Base-by-base conservation (phyloP, 2,329 filamentous ascomycete genomes). In the Colletotrichum sp. region DNA sequence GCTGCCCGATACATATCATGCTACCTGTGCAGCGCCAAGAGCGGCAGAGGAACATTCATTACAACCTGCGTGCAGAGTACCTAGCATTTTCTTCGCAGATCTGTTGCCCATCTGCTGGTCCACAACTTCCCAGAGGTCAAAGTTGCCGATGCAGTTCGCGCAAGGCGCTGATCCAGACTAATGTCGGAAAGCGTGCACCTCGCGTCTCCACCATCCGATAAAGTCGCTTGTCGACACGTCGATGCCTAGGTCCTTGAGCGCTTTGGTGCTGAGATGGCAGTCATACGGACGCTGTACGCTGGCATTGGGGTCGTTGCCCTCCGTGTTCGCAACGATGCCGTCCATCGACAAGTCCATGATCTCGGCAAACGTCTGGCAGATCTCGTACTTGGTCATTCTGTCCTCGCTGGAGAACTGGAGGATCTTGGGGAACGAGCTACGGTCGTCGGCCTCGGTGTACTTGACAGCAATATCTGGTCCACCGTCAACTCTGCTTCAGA, bases 381-480 rank as follows among this genome's bases (percentile, higher is more conserved):
- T 98, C 83, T 96, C 93, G 83, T 96, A 97, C 86, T 98, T 98
- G 62, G 96, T 98, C 88, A 93, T 94, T 78, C 89, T 91, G 79
- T 98, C 94, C 84, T 98, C 95, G 61, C 95, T 95, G 5, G 94
- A 95, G 85, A 98, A 98, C 70, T 98, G 96, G 22, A 98, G 88
- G 58, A 96, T 90, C 32, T 82, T 86, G 0, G 96, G 96, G 52
- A 98, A 85, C 18, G 86, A 81, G 13, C 86, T 83, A 66, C 88
- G 85, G 48, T 90, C 86, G 52, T 83, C 80, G 15, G 87, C 84
- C 6, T 82, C 84, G 70, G 94, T 86, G 80, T 96, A 97, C 80
- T 94, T 93, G 76, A 88, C 88, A 3, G 94, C 91, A 64, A 97
- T 87, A 79, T 97, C 95, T 92, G 73, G 48, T n/a, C 13, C 22